Conservation (phyloP, 2,329 filamentous ascomycete species). For the Claviceps fusiformis region DNA sequence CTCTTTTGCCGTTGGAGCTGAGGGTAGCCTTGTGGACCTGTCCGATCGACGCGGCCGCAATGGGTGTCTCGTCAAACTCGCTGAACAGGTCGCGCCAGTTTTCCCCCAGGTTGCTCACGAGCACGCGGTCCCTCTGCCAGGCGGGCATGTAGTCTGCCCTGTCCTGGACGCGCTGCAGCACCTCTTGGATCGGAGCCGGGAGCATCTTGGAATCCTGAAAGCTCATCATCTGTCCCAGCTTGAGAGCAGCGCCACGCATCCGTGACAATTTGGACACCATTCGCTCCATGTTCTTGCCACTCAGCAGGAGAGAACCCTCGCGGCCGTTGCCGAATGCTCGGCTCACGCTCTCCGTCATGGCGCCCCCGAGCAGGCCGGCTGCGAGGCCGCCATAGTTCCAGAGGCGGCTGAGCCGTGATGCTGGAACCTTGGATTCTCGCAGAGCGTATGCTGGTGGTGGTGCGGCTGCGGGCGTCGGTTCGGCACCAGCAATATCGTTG, state of each 20-base stretch:
- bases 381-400: conserved; percentile 94
- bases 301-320: conserved; percentile 72
- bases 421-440: conserved; percentile 79
- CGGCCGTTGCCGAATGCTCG: conserved; percentile 57
- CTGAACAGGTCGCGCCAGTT: conserved; percentile 77
- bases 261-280: conserved; percentile 84
- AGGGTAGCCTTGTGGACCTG: conserved; percentile 84
- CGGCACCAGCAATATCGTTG: conserved; percentile 12
- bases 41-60: conserved; percentile 92
- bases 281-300: conserved; percentile 79
- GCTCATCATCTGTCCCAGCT: conserved; percentile 95
- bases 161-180: conserved; percentile 89
- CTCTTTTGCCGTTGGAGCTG: conserved; percentile 56
- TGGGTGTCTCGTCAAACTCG: conserved; percentile 78
- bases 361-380: conserved; percentile 89
- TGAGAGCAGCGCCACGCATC: conserved; percentile 94
- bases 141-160: conserved; percentile 96
- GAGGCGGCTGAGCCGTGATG: conserved; percentile 70
- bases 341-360: conserved; percentile 72
- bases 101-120: conserved; percentile 62
- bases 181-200: conserved; percentile 71
- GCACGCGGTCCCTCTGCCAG: conserved; percentile 78
- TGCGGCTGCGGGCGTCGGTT: conserved; percentile 5
- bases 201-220: conserved; percentile 97
- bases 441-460: conserved; percentile 45